phyloP scores from a whole-genome alignment of 345 rosid species.

The Syzygium aqueum region DNA sequence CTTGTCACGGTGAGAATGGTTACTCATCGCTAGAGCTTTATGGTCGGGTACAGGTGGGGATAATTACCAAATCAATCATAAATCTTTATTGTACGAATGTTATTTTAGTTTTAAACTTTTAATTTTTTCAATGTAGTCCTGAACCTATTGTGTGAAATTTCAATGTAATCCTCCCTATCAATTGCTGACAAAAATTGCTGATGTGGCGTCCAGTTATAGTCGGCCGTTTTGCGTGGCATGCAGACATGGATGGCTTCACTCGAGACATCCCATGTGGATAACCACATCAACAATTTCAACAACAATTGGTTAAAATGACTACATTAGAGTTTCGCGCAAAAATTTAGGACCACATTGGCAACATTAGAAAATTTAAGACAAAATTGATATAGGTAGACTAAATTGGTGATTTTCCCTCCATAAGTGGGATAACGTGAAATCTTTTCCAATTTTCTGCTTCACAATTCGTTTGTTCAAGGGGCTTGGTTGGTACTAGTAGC shows the following conservation, averaged over 20 bases:
- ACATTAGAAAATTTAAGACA: neutral
- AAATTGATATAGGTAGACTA: neutral
- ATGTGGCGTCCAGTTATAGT: neutral
- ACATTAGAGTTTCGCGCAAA: neutral
- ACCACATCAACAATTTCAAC: no score
- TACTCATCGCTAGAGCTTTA: neutral
- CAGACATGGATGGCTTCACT: neutral
- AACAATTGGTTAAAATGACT: no score
- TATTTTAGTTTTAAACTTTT: neutral
- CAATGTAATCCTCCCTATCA: accelerated
- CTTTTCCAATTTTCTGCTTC: neutral
- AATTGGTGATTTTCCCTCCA: neutral
- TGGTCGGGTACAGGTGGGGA: neutral
- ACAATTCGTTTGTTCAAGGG: neutral
- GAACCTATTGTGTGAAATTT: neutral
- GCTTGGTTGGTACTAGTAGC: neutral
- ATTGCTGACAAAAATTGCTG: neutral
- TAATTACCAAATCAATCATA: neutral
- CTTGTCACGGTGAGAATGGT: neutral
- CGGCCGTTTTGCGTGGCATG: no score
- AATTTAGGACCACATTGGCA: neutral
- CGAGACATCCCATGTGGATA: neutral
- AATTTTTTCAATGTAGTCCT: neutral
- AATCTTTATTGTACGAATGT: neutral
- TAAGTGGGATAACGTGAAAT: neutral